Evolutionary conservation across 208 protist species (phyloP), one percentile per base, ranked within the genome.

Genomic region (Acanthamoeba healyi): DNA sequence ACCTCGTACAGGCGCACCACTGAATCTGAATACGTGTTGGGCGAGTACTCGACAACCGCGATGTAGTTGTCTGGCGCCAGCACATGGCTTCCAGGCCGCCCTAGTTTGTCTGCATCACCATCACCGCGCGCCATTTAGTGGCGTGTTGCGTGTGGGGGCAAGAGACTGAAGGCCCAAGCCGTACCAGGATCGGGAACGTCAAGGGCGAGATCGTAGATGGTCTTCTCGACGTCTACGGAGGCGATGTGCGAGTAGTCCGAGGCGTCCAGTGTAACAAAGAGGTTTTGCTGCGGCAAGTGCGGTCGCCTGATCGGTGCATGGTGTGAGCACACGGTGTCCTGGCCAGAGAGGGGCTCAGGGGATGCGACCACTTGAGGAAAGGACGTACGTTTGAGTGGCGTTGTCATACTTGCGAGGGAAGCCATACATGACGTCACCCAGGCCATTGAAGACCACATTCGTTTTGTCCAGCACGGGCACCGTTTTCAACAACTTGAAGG

Each of bases 211-310:
- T 89, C 81, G 54, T 89, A 89, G 44, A 89, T 89, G 81, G 81
- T 89, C 26, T 92, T 92, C 38, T 74, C 87, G 3, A 92, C 51
- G 19, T 92, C 87, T 6, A 92, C 40, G 22, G 87, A 61, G 26
- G 87, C 91, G 34, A 94, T 94, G 40, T 94, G 93, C 26, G 82
- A 81, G 89, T 94, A 94, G 56, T 94, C 93, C 1, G 77, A 65
- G 17, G 87, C 87, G 44, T 94, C 93, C n/a, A 94, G 40, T 38
- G 93, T 94, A 2, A 92, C 61, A 40, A 92, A 92, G 36, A 92
- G 46, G 58, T 74, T 67, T 36, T 92, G 87, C 46, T 70, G 38
- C 40, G 51, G 87, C 12, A 42, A 32, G 29, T 88, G 51, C 32
- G 40, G 87, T 24, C 42, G 38, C 46, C 87, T 74, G 51, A n/a